Evolutionary conservation across 192 early-diverging fungal species (phyloP).

Genomic region (Dissophora ornata): DNA sequence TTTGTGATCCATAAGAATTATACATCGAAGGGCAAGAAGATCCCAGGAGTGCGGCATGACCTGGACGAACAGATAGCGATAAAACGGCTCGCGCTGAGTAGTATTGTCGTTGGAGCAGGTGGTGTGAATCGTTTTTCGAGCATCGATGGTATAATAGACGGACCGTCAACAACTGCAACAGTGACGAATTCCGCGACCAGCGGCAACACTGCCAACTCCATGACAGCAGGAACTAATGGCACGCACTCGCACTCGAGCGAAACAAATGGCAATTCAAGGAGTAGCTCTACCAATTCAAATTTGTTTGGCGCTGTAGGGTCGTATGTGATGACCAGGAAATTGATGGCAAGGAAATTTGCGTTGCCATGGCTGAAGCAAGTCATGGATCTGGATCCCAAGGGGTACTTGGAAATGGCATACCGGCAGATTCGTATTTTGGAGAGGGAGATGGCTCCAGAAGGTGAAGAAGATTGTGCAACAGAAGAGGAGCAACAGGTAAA

Average conservation of each 20-base stretch:
- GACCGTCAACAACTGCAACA: neutral
- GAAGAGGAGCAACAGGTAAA: constrained; percentile 32
- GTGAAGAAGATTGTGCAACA: neutral
- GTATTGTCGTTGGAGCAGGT: neutral
- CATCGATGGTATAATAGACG: neutral
- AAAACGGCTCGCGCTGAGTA: neutral
- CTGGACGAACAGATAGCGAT: constrained; percentile 36
- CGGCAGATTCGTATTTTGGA: constrained; percentile 56
- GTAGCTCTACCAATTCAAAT: constrained; percentile 21
- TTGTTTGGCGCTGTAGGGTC: constrained; percentile 50
- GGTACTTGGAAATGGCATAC: constrained; percentile 55
- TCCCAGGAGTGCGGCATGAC: constrained; percentile 51
- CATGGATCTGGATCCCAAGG: constrained; percentile 54
- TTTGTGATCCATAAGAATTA: constrained; percentile 59
- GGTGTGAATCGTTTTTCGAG: neutral
- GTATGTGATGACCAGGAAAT: constrained; percentile 60
- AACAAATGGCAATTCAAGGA: neutral
- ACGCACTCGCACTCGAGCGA: neutral
- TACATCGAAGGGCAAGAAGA: constrained; percentile 44
- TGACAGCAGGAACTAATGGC: neutral
- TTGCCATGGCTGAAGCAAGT: constrained; percentile 58
- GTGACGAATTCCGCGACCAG: neutral
- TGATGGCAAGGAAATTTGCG: constrained; percentile 63
- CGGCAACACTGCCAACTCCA: neutral
- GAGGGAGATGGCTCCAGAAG: constrained; percentile 44